phyloP scores from a whole-genome alignment of 164 flowering plant species.

The Piper betle region DNA sequence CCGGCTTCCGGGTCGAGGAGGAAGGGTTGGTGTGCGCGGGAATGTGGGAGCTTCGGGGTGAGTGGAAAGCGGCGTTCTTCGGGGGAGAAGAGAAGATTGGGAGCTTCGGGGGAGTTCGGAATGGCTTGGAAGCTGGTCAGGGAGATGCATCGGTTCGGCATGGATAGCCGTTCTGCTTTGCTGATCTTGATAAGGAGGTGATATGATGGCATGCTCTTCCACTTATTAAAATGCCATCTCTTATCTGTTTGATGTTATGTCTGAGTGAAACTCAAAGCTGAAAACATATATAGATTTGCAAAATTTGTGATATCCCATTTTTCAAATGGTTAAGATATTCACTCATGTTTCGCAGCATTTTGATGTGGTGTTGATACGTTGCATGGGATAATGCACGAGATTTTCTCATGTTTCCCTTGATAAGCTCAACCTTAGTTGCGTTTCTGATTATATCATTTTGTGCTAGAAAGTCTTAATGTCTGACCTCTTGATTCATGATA shows the following conservation, averaged over 20 bases:
- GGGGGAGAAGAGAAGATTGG: no score
- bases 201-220: neutral
- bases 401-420: no score
- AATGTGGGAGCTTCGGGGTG: constrained; percentile 53
- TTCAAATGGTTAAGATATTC: no score
- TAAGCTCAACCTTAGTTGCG: neutral
- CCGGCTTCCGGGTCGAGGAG: constrained; percentile 27
- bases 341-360: no score
- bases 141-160: constrained; percentile 24
- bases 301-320: no score
- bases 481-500: neutral
- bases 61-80: constrained; percentile 62
- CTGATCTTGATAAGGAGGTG: constrained; percentile 72
- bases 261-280: neutral
- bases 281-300: neutral
- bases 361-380: no score
- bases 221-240: neutral
- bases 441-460: neutral
- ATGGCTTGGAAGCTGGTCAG: constrained; percentile 68
- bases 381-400: no score
- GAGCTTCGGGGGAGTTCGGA: constrained; percentile 51
- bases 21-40: constrained; percentile 28
- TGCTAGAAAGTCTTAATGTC: neutral
- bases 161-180: constrained; percentile 37
- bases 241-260: neutral